Evolutionary conservation across 2,329 filamentous ascomycete species (phyloP).

Genomic region (Beauveria caledonica): DNA sequence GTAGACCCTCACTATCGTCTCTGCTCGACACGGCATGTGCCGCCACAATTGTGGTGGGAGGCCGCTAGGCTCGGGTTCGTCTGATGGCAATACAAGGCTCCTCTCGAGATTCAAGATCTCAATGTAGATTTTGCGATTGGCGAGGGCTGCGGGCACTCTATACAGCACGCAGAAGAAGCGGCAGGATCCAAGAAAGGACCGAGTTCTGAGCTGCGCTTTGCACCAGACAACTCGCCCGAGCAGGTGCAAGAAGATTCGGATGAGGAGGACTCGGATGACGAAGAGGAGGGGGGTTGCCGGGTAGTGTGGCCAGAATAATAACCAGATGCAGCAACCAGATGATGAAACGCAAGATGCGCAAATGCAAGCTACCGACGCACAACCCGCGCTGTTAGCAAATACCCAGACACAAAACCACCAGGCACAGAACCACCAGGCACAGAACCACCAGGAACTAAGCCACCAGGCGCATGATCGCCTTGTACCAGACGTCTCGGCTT

Average conservation of each 20-base stretch:
- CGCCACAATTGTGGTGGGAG: constrained; percentile 5
- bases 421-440: too few relatives aligned
- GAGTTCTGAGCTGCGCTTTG: too few relatives aligned
- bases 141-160: too few relatives aligned
- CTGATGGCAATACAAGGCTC: neutral
- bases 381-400: neutral
- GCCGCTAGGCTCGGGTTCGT: neutral
- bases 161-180: too few relatives aligned
- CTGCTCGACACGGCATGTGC: neutral
- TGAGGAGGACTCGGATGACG: neutral
- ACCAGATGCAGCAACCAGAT: neutral
- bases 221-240: too few relatives aligned
- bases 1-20: neutral
- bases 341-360: neutral
- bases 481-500: neutral
- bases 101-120: too few relatives aligned
- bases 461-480: neutral
- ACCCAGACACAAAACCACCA: too few relatives aligned
- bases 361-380: neutral
- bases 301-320: neutral
- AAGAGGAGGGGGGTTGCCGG: neutral
- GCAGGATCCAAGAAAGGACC: too few relatives aligned
- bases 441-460: neutral
- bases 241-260: neutral
- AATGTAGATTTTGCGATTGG: too few relatives aligned